A percentile compares a stretch with the other conserved stretches of the same genome.
phyloP scores from a whole-genome alignment of 495 filamentous ascomycete genomes.

The Podospora fimiseda region DNA sequence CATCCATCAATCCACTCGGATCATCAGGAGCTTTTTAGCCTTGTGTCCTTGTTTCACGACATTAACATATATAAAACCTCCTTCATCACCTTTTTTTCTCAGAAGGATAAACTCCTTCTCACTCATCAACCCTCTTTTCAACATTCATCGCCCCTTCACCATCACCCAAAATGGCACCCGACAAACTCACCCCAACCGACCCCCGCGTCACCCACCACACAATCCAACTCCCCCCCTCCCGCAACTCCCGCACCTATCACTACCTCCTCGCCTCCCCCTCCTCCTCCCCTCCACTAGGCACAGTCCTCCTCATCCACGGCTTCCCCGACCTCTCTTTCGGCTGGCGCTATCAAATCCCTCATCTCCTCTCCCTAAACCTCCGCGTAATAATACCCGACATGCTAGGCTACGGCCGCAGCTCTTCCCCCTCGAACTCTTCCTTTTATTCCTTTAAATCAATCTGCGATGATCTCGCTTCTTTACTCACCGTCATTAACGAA shows the following conservation, averaged over 20 bases:
- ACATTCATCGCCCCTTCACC: not conserved
- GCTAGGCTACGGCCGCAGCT: slow-evolving; percentile 69
- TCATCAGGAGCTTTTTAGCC: too few species aligned
- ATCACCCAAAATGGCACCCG: slow-evolving; percentile 21
- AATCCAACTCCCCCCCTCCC: slow-evolving; percentile 35
- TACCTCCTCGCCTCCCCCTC: slow-evolving; percentile 61
- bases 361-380: slow-evolving; percentile 56
- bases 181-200: slow-evolving; percentile 61
- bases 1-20: too few species aligned
- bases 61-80: too few species aligned
- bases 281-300: slow-evolving; percentile 42
- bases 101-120: too few species aligned
- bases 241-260: slow-evolving; percentile 58
- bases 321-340: slow-evolving; percentile 65
- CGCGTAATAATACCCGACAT: slow-evolving; percentile 39
- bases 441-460: slow-evolving; percentile 61
- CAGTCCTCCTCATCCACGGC: slow-evolving; percentile 56
- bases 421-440: slow-evolving; percentile 41
- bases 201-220: slow-evolving; percentile 56
- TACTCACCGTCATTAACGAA: not conserved
- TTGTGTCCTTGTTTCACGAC: too few species aligned
- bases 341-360: slow-evolving; percentile 79
- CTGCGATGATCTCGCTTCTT: slow-evolving; percentile 52
- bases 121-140: not conserved
- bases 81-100: too few species aligned